Percentiles rank a stretch among this genome's conserved stretches.
phyloP scores from a whole-genome alignment of 768 basidiomycete species.

The Holtermannia corniformis region DNA sequence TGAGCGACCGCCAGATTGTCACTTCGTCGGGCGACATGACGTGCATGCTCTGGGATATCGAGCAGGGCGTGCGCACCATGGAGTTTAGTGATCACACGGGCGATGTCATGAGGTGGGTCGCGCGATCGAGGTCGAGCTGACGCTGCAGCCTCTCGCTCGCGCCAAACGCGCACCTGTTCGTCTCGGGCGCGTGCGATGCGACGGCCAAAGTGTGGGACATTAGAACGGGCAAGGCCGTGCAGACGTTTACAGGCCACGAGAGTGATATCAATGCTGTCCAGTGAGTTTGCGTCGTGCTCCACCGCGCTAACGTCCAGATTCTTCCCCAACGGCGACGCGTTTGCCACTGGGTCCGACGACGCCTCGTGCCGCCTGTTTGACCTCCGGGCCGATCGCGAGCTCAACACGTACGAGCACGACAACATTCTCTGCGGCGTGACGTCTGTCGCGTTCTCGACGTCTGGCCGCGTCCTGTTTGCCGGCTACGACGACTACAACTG shows the following conservation, averaged over 20 bases:
- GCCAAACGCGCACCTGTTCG: slow-evolving; percentile 87
- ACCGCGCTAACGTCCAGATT: slow-evolving; percentile 51
- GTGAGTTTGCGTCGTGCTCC: slow-evolving; percentile 49
- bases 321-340: slow-evolving; percentile 99
- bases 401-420: slow-evolving; percentile 95
- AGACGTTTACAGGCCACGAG: slow-evolving; percentile 97
- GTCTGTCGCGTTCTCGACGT: slow-evolving; percentile 96
- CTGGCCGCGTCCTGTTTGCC: slow-evolving; percentile 92
- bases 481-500: slow-evolving; percentile 99
- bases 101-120: slow-evolving; percentile 91
- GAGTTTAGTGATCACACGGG: slow-evolving; percentile 99
- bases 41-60: slow-evolving; percentile 99
- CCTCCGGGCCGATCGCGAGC: slow-evolving; percentile 91
- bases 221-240: slow-evolving; percentile 89
- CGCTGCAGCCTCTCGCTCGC: slow-evolving; percentile 72
- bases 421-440: slow-evolving; percentile 99
- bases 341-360: slow-evolving; percentile 97
- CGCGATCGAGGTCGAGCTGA: not conserved
- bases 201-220: slow-evolving; percentile 99
- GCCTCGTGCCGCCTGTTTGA: slow-evolving; percentile 97
- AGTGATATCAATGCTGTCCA: slow-evolving; percentile 98
- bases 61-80: slow-evolving; percentile 91
- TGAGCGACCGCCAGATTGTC: slow-evolving; percentile 97
- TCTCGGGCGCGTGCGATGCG: slow-evolving; percentile 98
- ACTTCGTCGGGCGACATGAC: slow-evolving; percentile 99